Evolutionary conservation across 2,329 filamentous ascomycete species (phyloP).

Genomic region (Colletotrichum gloeosporioides): DNA sequence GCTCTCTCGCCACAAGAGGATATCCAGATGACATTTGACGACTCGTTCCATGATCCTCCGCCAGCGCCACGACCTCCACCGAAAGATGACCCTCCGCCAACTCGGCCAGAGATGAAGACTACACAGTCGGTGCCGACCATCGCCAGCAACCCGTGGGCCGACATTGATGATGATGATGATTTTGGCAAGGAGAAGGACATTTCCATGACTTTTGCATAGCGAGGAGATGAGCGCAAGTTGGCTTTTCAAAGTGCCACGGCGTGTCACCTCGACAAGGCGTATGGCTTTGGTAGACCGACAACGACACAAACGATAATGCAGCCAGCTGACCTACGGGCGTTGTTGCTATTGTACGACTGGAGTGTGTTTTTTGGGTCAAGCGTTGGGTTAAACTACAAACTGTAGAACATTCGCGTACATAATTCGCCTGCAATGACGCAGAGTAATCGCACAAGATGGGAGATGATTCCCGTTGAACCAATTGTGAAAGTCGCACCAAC

Average conservation of each 20-base stretch:
- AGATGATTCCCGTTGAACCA: background rate
- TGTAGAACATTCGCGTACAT: conserved; percentile 8
- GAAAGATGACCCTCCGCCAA: conserved; percentile 32
- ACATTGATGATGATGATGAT: conserved; percentile 70
- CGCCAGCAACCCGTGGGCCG: conserved; percentile 72
- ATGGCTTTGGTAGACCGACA: background rate
- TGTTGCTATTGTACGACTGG: background rate
- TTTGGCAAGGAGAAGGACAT: conserved; percentile 79
- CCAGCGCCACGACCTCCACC: conserved; percentile 33
- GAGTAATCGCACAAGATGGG: background rate
- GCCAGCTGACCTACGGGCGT: background rate
- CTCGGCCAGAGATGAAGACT: conserved; percentile 47
- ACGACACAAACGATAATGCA: background rate
- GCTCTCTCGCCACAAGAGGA: conserved; percentile 46
- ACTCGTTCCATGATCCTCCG: conserved; percentile 53
- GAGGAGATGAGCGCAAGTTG: background rate
- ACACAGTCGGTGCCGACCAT: conserved; percentile 57
- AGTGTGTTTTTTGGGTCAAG: background rate
- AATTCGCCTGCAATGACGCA: background rate
- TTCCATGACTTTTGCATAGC: conserved; percentile 79
- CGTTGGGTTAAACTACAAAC: background rate
- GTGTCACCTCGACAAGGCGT: background rate
- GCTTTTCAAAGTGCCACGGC: background rate
- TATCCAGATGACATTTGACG: conserved; percentile 77
- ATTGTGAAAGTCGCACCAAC: background rate